These are phyloP conservation scores for Funneliformis geosporum DNA, from an alignment of 192 early-diverging fungal genomes.

Conservation along the genomic window DNA sequence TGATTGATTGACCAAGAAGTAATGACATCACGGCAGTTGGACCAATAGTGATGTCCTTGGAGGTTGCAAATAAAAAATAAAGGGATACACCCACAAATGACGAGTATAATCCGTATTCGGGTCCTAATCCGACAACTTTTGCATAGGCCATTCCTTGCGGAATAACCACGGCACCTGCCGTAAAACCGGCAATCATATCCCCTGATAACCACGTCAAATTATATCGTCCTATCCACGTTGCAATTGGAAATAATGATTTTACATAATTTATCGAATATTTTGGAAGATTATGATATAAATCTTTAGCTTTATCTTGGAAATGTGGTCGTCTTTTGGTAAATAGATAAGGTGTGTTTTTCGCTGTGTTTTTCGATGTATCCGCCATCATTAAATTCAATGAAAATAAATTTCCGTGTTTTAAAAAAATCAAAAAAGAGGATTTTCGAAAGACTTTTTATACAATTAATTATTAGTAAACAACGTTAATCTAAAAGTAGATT, in stretches of 20 bases:
- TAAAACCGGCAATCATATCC: slow-evolving; percentile 71
- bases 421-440: background rate
- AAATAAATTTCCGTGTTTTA: background rate
- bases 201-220: slow-evolving; percentile 50
- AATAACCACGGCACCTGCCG: slow-evolving; percentile 73
- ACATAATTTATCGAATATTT: background rate
- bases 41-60: slow-evolving; percentile 76
- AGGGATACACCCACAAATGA: slow-evolving; percentile 62
- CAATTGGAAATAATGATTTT: slow-evolving; percentile 26
- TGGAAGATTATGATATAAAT: background rate
- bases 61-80: slow-evolving; percentile 75
- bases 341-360: background rate
- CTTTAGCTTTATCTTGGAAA: background rate
- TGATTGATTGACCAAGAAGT: slow-evolving; percentile 3
- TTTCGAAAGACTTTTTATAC: background rate
- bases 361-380: background rate
- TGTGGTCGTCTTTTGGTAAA: background rate
- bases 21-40: slow-evolving; percentile 45
- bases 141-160: slow-evolving; percentile 76
- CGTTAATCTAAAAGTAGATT: background rate
- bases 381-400: background rate
- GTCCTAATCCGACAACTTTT: slow-evolving; percentile 65
- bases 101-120: slow-evolving; percentile 77
- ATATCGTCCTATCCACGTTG: slow-evolving; percentile 28
- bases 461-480: background rate